Evolutionary conservation across 768 basidiomycete species (phyloP), one percentile per base, ranked within the genome.

Genomic region (Symmetrospora coprosmae): DNA sequence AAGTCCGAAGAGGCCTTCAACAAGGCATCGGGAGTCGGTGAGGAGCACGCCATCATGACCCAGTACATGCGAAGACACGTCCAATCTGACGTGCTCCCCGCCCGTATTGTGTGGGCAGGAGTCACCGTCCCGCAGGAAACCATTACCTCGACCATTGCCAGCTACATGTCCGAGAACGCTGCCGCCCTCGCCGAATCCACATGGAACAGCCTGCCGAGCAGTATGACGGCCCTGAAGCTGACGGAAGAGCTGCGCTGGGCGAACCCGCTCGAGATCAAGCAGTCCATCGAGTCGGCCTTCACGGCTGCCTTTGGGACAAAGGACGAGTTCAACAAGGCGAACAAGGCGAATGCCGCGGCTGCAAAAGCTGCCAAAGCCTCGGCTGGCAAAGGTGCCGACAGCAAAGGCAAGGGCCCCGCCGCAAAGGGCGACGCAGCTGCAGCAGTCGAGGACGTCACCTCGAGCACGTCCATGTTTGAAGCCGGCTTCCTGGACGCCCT

Each of bases 401-500:
- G 35, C 46, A 28, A 35, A 46, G 21, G 40, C 5, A 8, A 23
- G 25, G 56, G 59, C 34, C 38, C 64, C 30, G 55, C 31, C 28
- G 23, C 64, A n/a, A 43, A 65, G 23, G 35, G 55, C 14, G 33
- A 50, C 23, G 47, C 27, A 14, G 50, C 46, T 30, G 39, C 60
- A 4, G 28, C 49, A 14, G 33, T 45, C 9, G 28, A 28, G n/a
- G n/a, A n/a, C 27, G 11, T 59, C n/a, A 14, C 39, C 19, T 48
- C 55, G 31, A 55, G 55, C 16, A 61, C 67, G 14, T 55, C 70
- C 45, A 63, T 97, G 23, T 99, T 97, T 69, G 83, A 86, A 63
- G 88, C 92, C 70, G 94, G 94, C 3, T 97, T 92, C 76, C 80
- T 99, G 13, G 88, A 88, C 1, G 77, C 80, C 55, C 81, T 99